Conservation (phyloP, 1,284 basidiomycete genomes). For the Fomitopsis pinicola region DNA sequence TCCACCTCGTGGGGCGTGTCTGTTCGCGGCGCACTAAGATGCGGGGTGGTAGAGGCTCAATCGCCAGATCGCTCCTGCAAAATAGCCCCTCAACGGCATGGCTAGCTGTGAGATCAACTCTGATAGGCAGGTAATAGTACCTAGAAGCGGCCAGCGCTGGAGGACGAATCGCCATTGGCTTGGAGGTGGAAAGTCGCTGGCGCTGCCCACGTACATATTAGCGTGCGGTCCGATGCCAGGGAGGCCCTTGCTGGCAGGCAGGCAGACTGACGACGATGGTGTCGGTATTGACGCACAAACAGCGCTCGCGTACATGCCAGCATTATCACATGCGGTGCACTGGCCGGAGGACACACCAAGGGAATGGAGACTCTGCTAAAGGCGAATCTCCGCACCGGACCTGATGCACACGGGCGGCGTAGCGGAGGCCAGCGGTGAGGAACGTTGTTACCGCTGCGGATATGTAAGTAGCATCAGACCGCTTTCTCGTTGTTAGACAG, state of each 20-base stretch:
- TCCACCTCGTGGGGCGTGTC: background rate
- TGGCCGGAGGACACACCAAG: slow-evolving; percentile 2
- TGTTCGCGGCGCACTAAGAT: background rate
- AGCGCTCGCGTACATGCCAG: background rate
- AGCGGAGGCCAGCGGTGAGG: background rate
- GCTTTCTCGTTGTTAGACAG: background rate
- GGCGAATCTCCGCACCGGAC: background rate
- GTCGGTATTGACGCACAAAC: background rate
- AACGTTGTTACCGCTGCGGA: background rate
- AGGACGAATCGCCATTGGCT: background rate
- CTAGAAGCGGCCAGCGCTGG: background rate
- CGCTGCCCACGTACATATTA: background rate
- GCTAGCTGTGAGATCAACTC: slow-evolving; percentile 1
- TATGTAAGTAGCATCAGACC: background rate
- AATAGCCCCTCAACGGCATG: background rate
- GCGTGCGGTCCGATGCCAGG: background rate
- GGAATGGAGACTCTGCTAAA: background rate
- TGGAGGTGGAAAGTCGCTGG: background rate
- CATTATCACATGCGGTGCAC: background rate
- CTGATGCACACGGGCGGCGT: background rate
- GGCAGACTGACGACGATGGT: background rate
- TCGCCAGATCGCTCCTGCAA: background rate
- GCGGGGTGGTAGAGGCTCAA: background rate
- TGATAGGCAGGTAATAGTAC: slow-evolving; percentile 4
- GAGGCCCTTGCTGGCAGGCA: background rate